Evolutionary conservation across 306 rosid species (phyloP).

Genomic region (Lathyrus tuberosus): DNA sequence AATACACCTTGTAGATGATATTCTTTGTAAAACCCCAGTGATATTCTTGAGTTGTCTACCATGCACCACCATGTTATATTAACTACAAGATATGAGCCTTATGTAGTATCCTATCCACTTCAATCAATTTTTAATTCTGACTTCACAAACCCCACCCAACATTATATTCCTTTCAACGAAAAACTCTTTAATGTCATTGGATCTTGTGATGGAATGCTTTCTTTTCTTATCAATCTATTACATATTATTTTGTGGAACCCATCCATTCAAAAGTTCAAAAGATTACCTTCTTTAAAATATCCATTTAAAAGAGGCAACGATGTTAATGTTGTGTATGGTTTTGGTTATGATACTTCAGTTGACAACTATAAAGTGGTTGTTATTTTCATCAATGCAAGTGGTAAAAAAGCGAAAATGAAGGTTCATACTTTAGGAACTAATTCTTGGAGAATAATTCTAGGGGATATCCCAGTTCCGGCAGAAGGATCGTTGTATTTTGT

Average conservation of each 20-base stretch:
- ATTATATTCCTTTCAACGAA: not conserved
- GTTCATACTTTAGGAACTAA: constrained; percentile 29
- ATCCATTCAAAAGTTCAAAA: not conserved
- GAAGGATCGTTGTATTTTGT: constrained; percentile 26
- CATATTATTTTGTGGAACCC: not conserved
- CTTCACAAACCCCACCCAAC: too few relatives aligned
- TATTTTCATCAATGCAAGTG: not conserved
- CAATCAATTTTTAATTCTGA: too few relatives aligned
- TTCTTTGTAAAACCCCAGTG: too few relatives aligned
- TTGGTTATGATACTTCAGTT: not conserved
- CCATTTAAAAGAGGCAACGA: too few relatives aligned
- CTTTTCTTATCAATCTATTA: not conserved
- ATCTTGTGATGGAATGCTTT: not conserved
- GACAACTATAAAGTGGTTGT: not conserved
- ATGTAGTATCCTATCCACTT: too few relatives aligned
- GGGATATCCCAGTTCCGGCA: not conserved
- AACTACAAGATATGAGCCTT: too few relatives aligned
- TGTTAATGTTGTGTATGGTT: not conserved
- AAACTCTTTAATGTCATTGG: not conserved
- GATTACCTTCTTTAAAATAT: not conserved
- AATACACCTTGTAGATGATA: too few relatives aligned
- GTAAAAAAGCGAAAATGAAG: not conserved
- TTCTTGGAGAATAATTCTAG: constrained; percentile 34
- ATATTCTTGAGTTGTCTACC: too few relatives aligned
- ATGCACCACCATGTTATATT: too few relatives aligned